Percentiles rank a stretch among this genome's conserved stretches.
Evolutionary conservation across 2,329 filamentous ascomycete genomes (phyloP).

Genomic region (Cladosporium sp.): DNA sequence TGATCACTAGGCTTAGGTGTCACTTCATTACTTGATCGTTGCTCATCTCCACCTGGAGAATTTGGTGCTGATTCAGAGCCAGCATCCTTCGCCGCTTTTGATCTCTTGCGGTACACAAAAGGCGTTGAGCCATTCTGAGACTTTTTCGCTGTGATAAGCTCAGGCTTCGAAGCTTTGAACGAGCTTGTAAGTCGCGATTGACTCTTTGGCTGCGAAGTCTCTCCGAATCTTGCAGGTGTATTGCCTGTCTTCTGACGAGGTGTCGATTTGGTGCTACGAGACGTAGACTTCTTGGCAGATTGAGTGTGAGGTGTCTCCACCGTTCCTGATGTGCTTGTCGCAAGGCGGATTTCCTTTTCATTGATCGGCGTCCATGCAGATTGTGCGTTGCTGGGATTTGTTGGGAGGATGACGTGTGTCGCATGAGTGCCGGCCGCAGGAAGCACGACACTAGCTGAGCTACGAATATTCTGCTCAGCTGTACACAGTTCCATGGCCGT

Average conservation of each 20-base stretch:
- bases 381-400: neutral
- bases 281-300: neutral
- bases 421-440: neutral
- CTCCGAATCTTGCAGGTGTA: neutral
- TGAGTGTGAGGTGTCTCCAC: neutral
- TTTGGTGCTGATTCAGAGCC: neutral
- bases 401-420: neutral
- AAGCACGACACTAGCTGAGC: neutral
- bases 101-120: conserved; percentile 33
- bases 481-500: conserved; percentile 13
- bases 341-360: neutral
- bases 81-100: neutral
- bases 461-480: neutral
- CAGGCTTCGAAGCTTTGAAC: neutral
- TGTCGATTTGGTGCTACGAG: neutral
- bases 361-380: conserved; percentile 9
- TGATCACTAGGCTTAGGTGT: neutral
- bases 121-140: conserved; percentile 28
- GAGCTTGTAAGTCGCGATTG: conserved; percentile 6
- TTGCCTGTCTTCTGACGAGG: neutral
- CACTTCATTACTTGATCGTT: neutral
- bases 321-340: neutral
- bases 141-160: neutral
- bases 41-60: neutral
- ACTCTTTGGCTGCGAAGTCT: conserved; percentile 4